Percentiles rank a stretch among this genome's conserved stretches.
These are phyloP conservation scores for Boletus pseudopeckii DNA, from an alignment of 768 basidiomycete species.

Conservation along the genomic window DNA sequence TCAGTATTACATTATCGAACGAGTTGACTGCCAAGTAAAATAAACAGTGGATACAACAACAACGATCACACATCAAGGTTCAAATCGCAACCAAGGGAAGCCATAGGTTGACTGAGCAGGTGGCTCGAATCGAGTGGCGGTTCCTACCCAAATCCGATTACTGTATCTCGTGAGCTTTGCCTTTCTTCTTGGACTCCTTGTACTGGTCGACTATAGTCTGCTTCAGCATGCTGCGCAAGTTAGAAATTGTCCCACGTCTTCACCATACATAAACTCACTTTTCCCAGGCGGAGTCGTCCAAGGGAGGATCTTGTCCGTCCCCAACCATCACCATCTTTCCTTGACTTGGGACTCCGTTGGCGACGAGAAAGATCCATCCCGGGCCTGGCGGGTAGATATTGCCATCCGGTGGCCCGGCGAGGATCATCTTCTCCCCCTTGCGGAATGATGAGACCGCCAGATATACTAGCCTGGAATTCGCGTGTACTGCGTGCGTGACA, in stretches of 20 bases:
- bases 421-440: constrained; percentile 44
- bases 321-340: constrained; percentile 68
- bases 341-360: constrained; percentile 60
- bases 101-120: background rate
- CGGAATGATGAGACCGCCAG: constrained; percentile 45
- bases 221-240: constrained; percentile 42
- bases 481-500: constrained; percentile 73
- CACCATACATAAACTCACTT: constrained; percentile 45
- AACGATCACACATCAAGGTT: background rate
- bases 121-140: background rate
- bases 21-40: constrained; percentile 4
- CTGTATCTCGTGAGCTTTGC: constrained; percentile 20
- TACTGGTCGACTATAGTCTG: constrained; percentile 50
- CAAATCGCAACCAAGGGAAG: background rate
- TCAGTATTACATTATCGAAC: constrained; percentile 8
- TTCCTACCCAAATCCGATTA: constrained; percentile 9
- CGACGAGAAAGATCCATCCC: constrained; percentile 69
- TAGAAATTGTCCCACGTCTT: background rate
- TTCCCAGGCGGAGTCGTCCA: constrained; percentile 51
- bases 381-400: constrained; percentile 78
- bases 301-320: constrained; percentile 55
- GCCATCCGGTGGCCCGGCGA: constrained; percentile 63
- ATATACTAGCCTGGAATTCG: constrained; percentile 74
- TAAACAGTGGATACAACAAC: background rate
- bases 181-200: constrained; percentile 35